Conservation (phyloP, 2,329 filamentous ascomycete species). For the Hansfordia pulvinata region DNA sequence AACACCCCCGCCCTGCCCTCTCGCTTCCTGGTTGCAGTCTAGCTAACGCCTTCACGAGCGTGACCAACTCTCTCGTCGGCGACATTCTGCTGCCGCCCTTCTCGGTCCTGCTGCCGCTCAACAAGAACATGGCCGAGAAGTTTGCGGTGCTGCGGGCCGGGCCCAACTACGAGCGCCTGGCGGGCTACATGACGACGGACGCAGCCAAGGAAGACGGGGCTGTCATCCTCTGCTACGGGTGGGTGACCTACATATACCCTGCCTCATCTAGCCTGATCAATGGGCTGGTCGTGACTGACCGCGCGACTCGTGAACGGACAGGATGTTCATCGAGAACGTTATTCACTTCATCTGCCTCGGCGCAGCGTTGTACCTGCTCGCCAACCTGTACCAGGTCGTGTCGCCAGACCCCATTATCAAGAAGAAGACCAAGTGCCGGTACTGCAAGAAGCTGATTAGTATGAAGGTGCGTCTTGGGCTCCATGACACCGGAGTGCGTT, state of each 20-base stretch:
- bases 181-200: conserved; percentile 56
- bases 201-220: conserved; percentile 60
- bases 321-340: conserved; percentile 47
- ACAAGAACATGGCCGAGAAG: conserved; percentile 61
- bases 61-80: conserved; percentile 59
- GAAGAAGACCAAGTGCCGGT: conserved; percentile 53
- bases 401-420: conserved; percentile 58
- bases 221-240: conserved; percentile 60
- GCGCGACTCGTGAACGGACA: no score
- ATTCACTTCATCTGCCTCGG: conserved; percentile 55
- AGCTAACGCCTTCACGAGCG: conserved; percentile 55
- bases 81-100: conserved; percentile 58
- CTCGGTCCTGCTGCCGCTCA: conserved; percentile 53
- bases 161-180: conserved; percentile 31
- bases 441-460: conserved; percentile 32
- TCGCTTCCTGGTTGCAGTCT: conserved; percentile 39
- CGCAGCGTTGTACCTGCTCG: conserved; percentile 49
- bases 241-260: conserved; percentile 10
- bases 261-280: background rate
- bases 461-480: conserved; percentile 11
- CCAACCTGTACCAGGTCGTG: conserved; percentile 44
- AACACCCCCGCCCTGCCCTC: no score
- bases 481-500: background rate
- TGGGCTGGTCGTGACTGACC: no score
- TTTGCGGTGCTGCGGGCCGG: conserved; percentile 53